Base-by-base conservation (phyloP, 2,329 filamentous ascomycete species). In the Fusarium subtropicale region DNA sequence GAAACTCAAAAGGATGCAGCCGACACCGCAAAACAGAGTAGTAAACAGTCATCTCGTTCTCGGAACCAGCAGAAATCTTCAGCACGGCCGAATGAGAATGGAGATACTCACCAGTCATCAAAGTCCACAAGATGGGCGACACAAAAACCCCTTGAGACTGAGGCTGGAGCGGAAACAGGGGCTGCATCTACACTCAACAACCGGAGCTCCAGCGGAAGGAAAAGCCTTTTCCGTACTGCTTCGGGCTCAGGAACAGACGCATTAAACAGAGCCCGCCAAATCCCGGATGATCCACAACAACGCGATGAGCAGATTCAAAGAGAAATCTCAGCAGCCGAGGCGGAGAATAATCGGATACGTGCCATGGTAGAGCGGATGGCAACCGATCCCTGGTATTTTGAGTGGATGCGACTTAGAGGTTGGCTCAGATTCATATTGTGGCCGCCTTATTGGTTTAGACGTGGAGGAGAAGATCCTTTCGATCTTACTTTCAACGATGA, bases 261-360 rank as follows among this genome's bases (percentile, higher is more conserved):
- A 11, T 65, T 68, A n/a, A 44, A 58, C 8, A 61, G 51, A 44
- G 54, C 22, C 9, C 30, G 34, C 11, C 48, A 33, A 1, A 69
- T 62, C 12, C 63, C 65, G 3, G 42, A 34, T 12, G 66, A 72
- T 20, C 38, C 57, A 7, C 34, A 39, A 36, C 71, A 71, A 47
- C 68, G 62, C 4, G 68, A 69, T 33, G 33, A 16, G 7, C 54
- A 56, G 1, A 75, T 75, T 7, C 72, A 74, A 34, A 60, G 51
- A 34, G 64, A 72, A 9, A 75, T 73, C 16, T 33, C 50, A 6
- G 61, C 71, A 26, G 61, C 71, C 3, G 71, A 74, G 33, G 64
- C 65, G 2, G 60, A 63, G 34, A 16, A 53, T n/a, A 62, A 63
- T n/a, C 24, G 8, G 13, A 48, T 48, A 10, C 45, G 12, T 22